Evolutionary conservation across 1,139 yeast species (phyloP).

Genomic region (Yamadazyma buinensis): DNA sequence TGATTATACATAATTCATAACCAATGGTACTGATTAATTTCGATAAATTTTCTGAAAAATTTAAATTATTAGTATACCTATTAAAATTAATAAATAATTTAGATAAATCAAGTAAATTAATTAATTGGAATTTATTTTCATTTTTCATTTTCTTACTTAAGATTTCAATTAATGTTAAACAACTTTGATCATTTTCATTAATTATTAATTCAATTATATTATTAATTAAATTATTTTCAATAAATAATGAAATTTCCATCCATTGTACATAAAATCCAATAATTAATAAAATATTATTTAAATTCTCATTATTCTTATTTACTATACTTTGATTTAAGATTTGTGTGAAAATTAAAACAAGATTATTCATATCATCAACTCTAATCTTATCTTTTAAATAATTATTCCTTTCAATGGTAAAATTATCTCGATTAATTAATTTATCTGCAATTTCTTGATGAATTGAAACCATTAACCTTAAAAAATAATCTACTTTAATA

Average conservation of each 20-base stretch:
- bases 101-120: slow-evolving; percentile 66
- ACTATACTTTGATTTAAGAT: slow-evolving; percentile 34
- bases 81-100: slow-evolving; percentile 37
- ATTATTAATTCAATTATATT: slow-evolving; percentile 40
- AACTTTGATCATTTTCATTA: slow-evolving; percentile 36
- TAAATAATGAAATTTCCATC: slow-evolving; percentile 85
- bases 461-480: slow-evolving; percentile 68
- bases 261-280: slow-evolving; percentile 89
- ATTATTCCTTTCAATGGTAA: slow-evolving; percentile 61
- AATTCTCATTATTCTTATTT: slow-evolving; percentile 38
- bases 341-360: slow-evolving; percentile 67
- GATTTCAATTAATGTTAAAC: slow-evolving; percentile 75
- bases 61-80: slow-evolving; percentile 43
- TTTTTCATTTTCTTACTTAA: slow-evolving; percentile 91
- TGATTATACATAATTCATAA: slow-evolving; percentile 62
- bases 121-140: slow-evolving; percentile 73
- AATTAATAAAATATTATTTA: slow-evolving; percentile 58
- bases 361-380: slow-evolving; percentile 63
- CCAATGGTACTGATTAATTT: slow-evolving; percentile 74
- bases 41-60: slow-evolving; percentile 74
- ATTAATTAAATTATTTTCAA: slow-evolving; percentile 61
- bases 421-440: slow-evolving; percentile 65
- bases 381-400: slow-evolving; percentile 79
- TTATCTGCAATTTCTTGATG: slow-evolving; percentile 95
- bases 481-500: slow-evolving; percentile 69